These are phyloP conservation scores for Fonsecaea nubica DNA, from an alignment of 2,329 filamentous ascomycete genomes.

Conservation along the genomic window DNA sequence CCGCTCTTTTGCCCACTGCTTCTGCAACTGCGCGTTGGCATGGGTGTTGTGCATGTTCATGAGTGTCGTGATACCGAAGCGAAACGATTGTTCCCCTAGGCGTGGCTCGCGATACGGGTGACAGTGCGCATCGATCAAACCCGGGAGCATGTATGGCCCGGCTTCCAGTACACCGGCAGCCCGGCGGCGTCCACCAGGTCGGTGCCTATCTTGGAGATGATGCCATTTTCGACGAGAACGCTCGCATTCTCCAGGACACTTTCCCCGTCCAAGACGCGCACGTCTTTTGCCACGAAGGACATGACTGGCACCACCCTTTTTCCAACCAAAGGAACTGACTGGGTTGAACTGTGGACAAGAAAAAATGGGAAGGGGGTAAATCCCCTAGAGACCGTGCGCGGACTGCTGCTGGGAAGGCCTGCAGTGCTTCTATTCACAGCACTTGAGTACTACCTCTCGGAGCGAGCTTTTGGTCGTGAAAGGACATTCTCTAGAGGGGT, in stretches of 20 bases:
- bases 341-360: too few relatives aligned
- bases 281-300: conserved; percentile 18
- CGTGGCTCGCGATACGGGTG: conserved; percentile 16
- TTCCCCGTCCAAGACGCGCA: conserved; percentile 20
- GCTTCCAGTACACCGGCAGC: conserved; percentile 16
- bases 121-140: conserved; percentile 27
- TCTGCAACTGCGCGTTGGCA: conserved; percentile 13
- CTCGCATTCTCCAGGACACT: conserved; percentile 13
- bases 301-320: too few relatives aligned
- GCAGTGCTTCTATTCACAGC: too few relatives aligned
- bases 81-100: conserved; percentile 22
- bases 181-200: neutral
- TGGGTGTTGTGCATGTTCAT: conserved; percentile 29
- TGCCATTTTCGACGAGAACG: conserved; percentile 20
- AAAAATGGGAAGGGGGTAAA: too few relatives aligned
- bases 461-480: too few relatives aligned
- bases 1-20: conserved; percentile 21
- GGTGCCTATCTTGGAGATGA: conserved; percentile 11
- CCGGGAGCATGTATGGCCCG: conserved; percentile 23
- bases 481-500: too few relatives aligned
- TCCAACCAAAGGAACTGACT: too few relatives aligned
- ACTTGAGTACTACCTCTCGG: too few relatives aligned
- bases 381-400: too few relatives aligned
- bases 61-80: conserved; percentile 29
- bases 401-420: too few relatives aligned